These are phyloP conservation scores for Aeminium ludgeri DNA, from an alignment of 495 filamentous ascomycete genomes.

Conservation along the genomic window DNA sequence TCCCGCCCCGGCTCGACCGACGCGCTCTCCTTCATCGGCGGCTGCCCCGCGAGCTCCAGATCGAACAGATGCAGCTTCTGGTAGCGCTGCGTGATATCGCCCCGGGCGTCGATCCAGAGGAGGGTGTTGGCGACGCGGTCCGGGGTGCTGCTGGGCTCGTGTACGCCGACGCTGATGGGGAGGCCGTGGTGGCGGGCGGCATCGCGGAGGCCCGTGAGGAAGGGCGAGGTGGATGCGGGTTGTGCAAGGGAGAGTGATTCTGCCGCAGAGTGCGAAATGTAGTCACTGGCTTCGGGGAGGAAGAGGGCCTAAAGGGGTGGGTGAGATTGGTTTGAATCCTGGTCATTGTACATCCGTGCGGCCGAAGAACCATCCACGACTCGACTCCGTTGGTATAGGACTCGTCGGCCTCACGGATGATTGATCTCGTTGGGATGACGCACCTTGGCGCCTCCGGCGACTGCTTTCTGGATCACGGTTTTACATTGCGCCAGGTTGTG, in stretches of 20 bases:
- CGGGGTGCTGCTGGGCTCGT: slow-evolving; percentile 46
- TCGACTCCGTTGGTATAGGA: no score
- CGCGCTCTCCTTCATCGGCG: slow-evolving; percentile 45
- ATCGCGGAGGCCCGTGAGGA: slow-evolving; percentile 54
- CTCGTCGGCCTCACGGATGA: neutral
- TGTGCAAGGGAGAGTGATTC: slow-evolving; percentile 52
- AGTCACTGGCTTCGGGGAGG: slow-evolving; percentile 84
- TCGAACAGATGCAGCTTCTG: slow-evolving; percentile 72
- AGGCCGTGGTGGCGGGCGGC: slow-evolving; percentile 43
- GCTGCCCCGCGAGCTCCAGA: slow-evolving; percentile 47
- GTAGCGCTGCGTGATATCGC: slow-evolving; percentile 44
- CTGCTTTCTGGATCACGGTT: slow-evolving; percentile 52
- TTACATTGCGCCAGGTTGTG: slow-evolving; percentile 66
- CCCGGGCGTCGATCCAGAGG: slow-evolving; percentile 52
- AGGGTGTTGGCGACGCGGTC: slow-evolving; percentile 45
- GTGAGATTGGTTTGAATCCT: no score
- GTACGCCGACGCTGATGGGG: slow-evolving; percentile 76
- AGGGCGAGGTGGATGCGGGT: slow-evolving; percentile 38
- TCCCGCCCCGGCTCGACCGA: slow-evolving; percentile 43
- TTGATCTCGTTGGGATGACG: slow-evolving; percentile 1
- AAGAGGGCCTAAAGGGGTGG: slow-evolving; percentile 49
- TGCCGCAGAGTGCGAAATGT: slow-evolving; percentile 49
- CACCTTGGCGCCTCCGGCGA: slow-evolving; percentile 61
- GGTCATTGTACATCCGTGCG: no score
- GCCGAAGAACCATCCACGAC: no score